A percentile compares a stretch with the other conserved stretches of the same genome.
phyloP scores from a whole-genome alignment of 495 filamentous ascomycete genomes.

The Hypomontagnella submonticulosa region DNA sequence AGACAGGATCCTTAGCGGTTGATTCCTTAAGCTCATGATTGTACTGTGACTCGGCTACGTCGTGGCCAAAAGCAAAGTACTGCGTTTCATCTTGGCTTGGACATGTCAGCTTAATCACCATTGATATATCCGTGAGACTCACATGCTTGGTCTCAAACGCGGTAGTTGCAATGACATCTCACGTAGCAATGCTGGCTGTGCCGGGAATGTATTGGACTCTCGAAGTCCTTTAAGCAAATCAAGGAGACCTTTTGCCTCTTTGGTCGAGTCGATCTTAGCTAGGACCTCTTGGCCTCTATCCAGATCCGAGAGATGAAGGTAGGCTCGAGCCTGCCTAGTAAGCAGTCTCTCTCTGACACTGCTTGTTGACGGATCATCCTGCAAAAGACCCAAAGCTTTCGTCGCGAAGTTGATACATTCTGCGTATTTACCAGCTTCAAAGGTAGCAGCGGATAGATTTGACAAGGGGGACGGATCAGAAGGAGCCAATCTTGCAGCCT shows the following conservation, averaged over 20 bases:
- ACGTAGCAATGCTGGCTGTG: constrained; percentile 9
- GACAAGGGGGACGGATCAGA: constrained; percentile 46
- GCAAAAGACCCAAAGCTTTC: constrained; percentile 43
- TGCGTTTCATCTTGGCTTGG: constrained; percentile 30
- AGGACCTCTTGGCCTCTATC: constrained; percentile 36
- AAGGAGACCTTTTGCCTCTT: constrained; percentile 8
- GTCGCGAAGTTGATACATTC: constrained; percentile 36
- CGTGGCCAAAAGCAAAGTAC: constrained; percentile 46
- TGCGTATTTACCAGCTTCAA: constrained; percentile 50
- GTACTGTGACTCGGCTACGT: constrained; percentile 41
- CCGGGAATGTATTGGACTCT: not conserved
- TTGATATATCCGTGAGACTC: constrained; percentile 2
- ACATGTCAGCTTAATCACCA: constrained; percentile 10
- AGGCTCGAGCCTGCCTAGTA: constrained; percentile 43
- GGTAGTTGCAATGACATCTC: constrained; percentile 40
- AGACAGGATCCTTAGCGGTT: constrained; percentile 19
- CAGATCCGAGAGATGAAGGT: constrained; percentile 41
- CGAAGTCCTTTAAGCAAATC: constrained; percentile 7
- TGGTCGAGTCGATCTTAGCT: constrained; percentile 16
- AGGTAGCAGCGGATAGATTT: constrained; percentile 49
- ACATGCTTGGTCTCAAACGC: constrained; percentile 40
- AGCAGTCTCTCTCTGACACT: constrained; percentile 40
- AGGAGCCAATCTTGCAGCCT: constrained; percentile 42
- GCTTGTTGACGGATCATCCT: constrained; percentile 1
- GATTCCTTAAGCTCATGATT: constrained; percentile 32